Evolutionary conservation across 805 yeast species (phyloP).

Genomic region (Metschnikowia arizonensis): DNA sequence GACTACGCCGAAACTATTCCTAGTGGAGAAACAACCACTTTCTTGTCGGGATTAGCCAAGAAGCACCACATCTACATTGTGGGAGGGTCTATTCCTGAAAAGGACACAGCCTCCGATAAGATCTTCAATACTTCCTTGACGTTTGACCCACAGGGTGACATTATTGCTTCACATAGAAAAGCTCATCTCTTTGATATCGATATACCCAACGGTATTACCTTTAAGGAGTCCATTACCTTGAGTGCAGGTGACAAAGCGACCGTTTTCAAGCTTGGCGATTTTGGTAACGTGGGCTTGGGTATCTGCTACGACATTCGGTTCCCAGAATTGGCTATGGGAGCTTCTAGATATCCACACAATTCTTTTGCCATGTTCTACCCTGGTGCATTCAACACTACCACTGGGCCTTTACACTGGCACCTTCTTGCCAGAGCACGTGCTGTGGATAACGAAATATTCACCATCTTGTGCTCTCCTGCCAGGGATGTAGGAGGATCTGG

Average conservation of each 20-base stretch:
- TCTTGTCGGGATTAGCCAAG: constrained; percentile 64
- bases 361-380: constrained; percentile 78
- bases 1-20: constrained; percentile 89
- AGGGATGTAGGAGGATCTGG: constrained; percentile 55
- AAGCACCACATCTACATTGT: constrained; percentile 59
- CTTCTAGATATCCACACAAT: constrained; percentile 56
- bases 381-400: constrained; percentile 79
- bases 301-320: constrained; percentile 79
- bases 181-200: constrained; percentile 90
- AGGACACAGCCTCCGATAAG: constrained; percentile 37
- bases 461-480: constrained; percentile 84
- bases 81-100: constrained; percentile 93
- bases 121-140: constrained; percentile 70
- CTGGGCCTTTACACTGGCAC: constrained; percentile 84
- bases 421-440: constrained; percentile 69
- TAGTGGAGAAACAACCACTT: constrained; percentile 58
- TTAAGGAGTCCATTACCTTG: constrained; percentile 73
- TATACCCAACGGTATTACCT: constrained; percentile 85
- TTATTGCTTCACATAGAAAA: constrained; percentile 86
- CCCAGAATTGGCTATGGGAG: constrained; percentile 70
- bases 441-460: constrained; percentile 55
- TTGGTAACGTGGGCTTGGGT: constrained; percentile 64
- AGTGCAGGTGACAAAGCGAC: constrained; percentile 82
- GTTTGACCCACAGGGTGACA: constrained; percentile 65
- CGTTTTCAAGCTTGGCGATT: constrained; percentile 57